Evolutionary conservation across 1,139 yeast species (phyloP).

Genomic region (Yamadazyma membranifaciens): DNA sequence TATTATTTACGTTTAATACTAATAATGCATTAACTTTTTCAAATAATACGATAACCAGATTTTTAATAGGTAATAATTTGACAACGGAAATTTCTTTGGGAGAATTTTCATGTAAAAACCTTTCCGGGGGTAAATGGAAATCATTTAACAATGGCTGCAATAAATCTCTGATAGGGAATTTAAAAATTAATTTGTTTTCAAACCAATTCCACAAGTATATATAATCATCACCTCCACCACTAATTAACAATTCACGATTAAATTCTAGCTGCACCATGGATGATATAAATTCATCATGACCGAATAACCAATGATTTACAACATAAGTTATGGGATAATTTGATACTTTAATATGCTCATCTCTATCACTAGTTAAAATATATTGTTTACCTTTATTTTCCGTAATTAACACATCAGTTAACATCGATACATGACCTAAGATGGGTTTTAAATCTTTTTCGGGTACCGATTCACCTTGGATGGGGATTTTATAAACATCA

Average conservation of each 20-base stretch:
- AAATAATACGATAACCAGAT: slow-evolving; percentile 44
- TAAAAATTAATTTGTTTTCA: slow-evolving; percentile 42
- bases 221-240: slow-evolving; percentile 89
- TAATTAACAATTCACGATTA: slow-evolving; percentile 49
- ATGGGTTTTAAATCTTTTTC: slow-evolving; percentile 58
- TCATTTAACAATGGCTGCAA: slow-evolving; percentile 52
- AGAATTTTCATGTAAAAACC: slow-evolving; percentile 58
- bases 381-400: slow-evolving; percentile 48
- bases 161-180: slow-evolving; percentile 48
- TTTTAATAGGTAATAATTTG: slow-evolving; percentile 36
- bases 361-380: slow-evolving; percentile 85
- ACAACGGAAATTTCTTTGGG: slow-evolving; percentile 55
- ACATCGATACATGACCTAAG: slow-evolving; percentile 95
- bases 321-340: slow-evolving; percentile 76
- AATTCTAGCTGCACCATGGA: slow-evolving; percentile 53
- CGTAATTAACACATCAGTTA: slow-evolving; percentile 63
- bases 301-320: slow-evolving; percentile 81
- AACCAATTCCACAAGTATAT: slow-evolving; percentile 82
- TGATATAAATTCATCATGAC: slow-evolving; percentile 82
- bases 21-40: slow-evolving; percentile 59
- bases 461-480: slow-evolving; percentile 32
- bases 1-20: slow-evolving; percentile 34
- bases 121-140: slow-evolving; percentile 63
- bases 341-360: slow-evolving; percentile 92
- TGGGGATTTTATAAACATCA: slow-evolving; percentile 70